phyloP scores from a whole-genome alignment of 2,329 filamentous ascomycete species.

The Sclerotiophoma versabilis region DNA sequence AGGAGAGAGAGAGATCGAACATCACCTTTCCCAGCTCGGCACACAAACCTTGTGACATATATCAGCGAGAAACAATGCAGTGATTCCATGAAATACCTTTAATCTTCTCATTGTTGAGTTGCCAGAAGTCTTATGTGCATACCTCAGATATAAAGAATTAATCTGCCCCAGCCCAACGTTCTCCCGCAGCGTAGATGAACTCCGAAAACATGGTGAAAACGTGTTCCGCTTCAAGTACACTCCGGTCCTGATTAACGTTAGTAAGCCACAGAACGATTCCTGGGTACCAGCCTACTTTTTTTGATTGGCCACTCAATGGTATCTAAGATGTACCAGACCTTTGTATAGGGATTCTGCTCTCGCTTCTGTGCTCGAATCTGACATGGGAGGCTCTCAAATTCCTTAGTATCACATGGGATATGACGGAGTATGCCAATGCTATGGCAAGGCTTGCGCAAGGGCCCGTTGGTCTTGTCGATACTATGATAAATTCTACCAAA shows the following conservation, averaged over 20 bases:
- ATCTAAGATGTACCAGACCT: neutral
- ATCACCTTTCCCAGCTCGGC: neutral
- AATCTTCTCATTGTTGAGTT: neutral
- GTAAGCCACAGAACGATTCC: neutral
- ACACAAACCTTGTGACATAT: no score
- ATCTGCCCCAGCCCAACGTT: neutral
- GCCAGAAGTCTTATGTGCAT: neutral
- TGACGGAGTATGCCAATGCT: slow-evolving; percentile 23
- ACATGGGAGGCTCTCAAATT: no score
- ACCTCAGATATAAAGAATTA: neutral
- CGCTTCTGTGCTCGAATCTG: no score
- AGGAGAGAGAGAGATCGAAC: neutral
- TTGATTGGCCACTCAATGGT: neutral
- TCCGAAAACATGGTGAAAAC: neutral
- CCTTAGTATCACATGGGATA: slow-evolving; percentile 8
- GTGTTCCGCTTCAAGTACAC: neutral
- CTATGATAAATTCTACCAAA: neutral
- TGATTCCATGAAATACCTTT: no score
- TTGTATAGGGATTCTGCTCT: no score
- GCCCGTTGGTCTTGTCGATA: slow-evolving; percentile 5
- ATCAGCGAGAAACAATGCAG: no score
- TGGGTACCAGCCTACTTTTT: no score
- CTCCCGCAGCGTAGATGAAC: neutral
- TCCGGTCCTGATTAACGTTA: neutral
- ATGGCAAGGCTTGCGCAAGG: slow-evolving; percentile 10